Evolutionary conservation across 2,329 filamentous ascomycete species (phyloP).

Genomic region (Falciphora oryzae): DNA sequence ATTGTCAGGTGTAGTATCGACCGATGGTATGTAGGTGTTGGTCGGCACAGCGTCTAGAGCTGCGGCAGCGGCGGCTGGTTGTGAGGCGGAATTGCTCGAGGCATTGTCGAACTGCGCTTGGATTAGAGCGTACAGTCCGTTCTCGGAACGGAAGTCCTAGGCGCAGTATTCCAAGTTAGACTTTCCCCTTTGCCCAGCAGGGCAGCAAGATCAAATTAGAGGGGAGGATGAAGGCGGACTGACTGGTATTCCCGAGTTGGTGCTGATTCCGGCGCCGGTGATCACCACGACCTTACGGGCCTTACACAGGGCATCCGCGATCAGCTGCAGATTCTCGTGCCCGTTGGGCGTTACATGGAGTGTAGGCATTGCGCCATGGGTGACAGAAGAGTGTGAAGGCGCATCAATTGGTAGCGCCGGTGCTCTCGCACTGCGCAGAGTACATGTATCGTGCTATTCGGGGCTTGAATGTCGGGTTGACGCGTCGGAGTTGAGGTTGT

Average conservation of each 20-base stretch:
- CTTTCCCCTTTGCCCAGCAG: constrained; percentile 13
- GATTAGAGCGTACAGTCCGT: constrained; percentile 67
- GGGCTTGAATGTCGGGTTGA: neutral
- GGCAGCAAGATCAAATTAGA: neutral
- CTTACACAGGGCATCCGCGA: constrained; percentile 59
- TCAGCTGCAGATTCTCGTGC: constrained; percentile 51
- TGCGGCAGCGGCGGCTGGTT: neutral
- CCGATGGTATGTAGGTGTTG: neutral
- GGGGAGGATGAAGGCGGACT: constrained; percentile 19
- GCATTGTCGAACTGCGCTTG: constrained; percentile 57
- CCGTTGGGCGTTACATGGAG: constrained; percentile 47
- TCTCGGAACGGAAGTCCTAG: constrained; percentile 66
- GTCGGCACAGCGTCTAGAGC: too few relatives aligned
- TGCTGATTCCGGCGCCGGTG: constrained; percentile 69
- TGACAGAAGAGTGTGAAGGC: neutral
- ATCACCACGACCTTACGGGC: constrained; percentile 65
- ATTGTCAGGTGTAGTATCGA: too few relatives aligned
- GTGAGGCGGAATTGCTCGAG: neutral
- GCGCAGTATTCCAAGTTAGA: neutral
- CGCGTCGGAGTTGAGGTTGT: neutral
- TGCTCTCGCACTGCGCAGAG: neutral
- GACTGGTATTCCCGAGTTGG: constrained; percentile 71
- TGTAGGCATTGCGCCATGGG: constrained; percentile 46
- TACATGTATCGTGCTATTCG: neutral
- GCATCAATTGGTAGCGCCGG: neutral